Conservation (phyloP, 768 basidiomycete genomes). For the Polyporus arcularius region DNA sequence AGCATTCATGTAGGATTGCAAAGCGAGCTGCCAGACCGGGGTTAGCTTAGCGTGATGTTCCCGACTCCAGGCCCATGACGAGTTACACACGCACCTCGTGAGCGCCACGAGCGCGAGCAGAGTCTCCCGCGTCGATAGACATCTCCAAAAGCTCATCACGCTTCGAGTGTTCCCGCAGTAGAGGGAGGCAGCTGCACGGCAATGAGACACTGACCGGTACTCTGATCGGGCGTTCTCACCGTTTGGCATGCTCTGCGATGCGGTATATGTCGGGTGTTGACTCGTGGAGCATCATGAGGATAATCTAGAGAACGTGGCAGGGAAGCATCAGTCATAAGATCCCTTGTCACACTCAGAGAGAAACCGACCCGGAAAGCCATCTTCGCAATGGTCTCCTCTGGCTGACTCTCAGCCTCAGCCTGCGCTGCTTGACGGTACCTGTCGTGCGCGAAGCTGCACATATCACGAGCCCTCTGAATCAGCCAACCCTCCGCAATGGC, state of each 20-base stretch:
- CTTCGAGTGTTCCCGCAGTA: conserved; percentile 61
- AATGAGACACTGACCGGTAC: not conserved
- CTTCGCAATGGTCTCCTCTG: conserved; percentile 52
- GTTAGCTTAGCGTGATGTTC: not conserved
- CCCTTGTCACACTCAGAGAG: not conserved
- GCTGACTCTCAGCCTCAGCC: conserved; percentile 53
- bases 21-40: conserved; percentile 47
- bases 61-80: not conserved
- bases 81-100: conserved; percentile 54
- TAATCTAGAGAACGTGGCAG: conserved; percentile 46
- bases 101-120: conserved; percentile 70
- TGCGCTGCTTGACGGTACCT: conserved; percentile 74
- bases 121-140: conserved; percentile 68
- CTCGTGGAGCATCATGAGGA: conserved; percentile 71
- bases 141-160: conserved; percentile 62
- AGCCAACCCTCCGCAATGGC: conserved; percentile 76
- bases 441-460: conserved; percentile 78
- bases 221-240: conserved; percentile 35
- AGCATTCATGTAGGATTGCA: conserved; percentile 63
- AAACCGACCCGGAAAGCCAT: conserved; percentile 67
- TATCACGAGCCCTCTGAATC: conserved; percentile 68
- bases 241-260: conserved; percentile 69
- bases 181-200: conserved; percentile 52
- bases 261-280: conserved; percentile 63
- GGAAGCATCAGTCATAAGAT: not conserved